phyloP scores from a whole-genome alignment of 352 stramenopile genomes.

The Globisporangium takayamanum region DNA sequence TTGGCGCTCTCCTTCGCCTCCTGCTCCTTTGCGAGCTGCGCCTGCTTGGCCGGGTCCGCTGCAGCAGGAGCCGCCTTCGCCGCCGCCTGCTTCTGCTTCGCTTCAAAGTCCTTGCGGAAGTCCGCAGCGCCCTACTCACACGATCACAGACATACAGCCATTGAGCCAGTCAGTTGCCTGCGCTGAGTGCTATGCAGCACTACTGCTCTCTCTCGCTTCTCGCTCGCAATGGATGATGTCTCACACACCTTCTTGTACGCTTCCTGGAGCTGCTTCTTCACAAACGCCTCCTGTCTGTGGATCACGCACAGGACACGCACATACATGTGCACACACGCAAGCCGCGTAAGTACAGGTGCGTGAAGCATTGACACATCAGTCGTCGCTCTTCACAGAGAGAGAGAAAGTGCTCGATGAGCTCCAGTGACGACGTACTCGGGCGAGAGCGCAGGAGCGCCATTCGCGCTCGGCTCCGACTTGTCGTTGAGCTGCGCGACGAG shows the following conservation, averaged over 20 bases:
- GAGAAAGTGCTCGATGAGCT: background rate
- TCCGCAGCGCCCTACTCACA: slow-evolving; percentile 52
- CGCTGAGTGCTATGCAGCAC: background rate
- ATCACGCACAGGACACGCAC: background rate
- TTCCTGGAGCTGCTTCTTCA: slow-evolving; percentile 74
- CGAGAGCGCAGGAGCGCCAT: slow-evolving; percentile 18
- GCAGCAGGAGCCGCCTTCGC: background rate
- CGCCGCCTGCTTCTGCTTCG: slow-evolving; percentile 30
- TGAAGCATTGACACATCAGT: background rate
- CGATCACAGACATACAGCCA: background rate
- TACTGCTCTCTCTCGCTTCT: background rate
- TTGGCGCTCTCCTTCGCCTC: slow-evolving; percentile 59
- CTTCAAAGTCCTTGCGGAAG: slow-evolving; percentile 54
- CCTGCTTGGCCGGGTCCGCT: slow-evolving; percentile 32
- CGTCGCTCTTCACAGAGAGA: background rate
- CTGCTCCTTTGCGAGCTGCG: slow-evolving; percentile 59
- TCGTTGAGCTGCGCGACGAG: slow-evolving; percentile 69
- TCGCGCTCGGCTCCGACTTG: slow-evolving; percentile 19
- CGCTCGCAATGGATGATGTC: background rate
- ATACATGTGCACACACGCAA: background rate
- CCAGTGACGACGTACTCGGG: slow-evolving; percentile 31
- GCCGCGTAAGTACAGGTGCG: too few relatives aligned
- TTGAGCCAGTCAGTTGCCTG: background rate
- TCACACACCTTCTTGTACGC: slow-evolving; percentile 60
- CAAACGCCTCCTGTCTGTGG: slow-evolving; percentile 40